Evolutionary conservation across 768 basidiomycete genomes (phyloP).

Genomic region (Roridomyces roridus): DNA sequence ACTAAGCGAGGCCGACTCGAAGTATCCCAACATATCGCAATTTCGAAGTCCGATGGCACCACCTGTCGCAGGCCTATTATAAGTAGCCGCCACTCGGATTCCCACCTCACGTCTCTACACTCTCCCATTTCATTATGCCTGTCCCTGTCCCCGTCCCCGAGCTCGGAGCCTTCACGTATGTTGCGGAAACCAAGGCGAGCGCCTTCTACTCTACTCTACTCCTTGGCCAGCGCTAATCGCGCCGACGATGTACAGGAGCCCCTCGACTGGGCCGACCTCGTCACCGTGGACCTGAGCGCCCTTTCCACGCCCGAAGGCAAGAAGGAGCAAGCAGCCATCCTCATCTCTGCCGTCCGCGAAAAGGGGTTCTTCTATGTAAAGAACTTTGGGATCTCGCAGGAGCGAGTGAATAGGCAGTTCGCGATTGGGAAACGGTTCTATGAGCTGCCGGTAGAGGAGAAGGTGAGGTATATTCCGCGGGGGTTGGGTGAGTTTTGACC

Average conservation of each 20-base stretch:
- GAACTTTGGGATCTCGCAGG: slow-evolving; percentile 44
- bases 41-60: too few relatives aligned
- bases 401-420: slow-evolving; percentile 39
- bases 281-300: slow-evolving; percentile 43
- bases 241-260: neutral
- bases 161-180: too few relatives aligned
- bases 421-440: slow-evolving; percentile 43
- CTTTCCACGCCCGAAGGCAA: slow-evolving; percentile 38
- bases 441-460: slow-evolving; percentile 39
- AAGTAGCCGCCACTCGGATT: too few relatives aligned
- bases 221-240: too few relatives aligned
- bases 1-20: too few relatives aligned
- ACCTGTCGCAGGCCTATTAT: too few relatives aligned
- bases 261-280: slow-evolving; percentile 43
- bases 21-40: too few relatives aligned
- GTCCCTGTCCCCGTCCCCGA: too few relatives aligned
- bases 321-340: slow-evolving; percentile 34
- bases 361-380: slow-evolving; percentile 50
- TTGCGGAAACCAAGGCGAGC: too few relatives aligned
- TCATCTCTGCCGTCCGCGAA: slow-evolving; percentile 41
- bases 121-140: too few relatives aligned
- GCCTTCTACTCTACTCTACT: too few relatives aligned
- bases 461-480: slow-evolving; percentile 34
- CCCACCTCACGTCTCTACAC: too few relatives aligned
- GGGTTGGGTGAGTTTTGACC: slow-evolving; percentile 32